Conservation (phyloP, 2,329 filamentous ascomycete genomes). For the Botrytis porri region DNA sequence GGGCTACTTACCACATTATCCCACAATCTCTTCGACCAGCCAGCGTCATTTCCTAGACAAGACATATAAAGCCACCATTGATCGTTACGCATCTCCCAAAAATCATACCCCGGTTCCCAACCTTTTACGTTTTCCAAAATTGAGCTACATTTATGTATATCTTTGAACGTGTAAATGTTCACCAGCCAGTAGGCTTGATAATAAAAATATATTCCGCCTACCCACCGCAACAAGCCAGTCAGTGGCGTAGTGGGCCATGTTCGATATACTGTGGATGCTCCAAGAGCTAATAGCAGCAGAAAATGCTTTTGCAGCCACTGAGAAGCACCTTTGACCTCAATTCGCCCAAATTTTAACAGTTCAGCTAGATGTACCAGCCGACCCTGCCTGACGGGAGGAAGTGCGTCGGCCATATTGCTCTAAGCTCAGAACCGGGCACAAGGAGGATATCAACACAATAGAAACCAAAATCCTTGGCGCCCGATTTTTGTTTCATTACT, state of each 20-base stretch:
- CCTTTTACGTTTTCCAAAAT: neutral
- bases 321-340: neutral
- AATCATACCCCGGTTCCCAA: neutral
- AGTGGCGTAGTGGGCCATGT: neutral
- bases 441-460: neutral
- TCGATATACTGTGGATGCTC: neutral
- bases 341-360: neutral
- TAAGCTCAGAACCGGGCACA: neutral
- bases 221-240: neutral
- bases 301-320: neutral
- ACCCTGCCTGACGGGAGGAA: neutral
- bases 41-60: conserved; percentile 12
- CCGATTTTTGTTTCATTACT: neutral
- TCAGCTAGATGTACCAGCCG: too few relatives aligned
- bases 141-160: neutral
- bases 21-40: neutral
- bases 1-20: neutral
- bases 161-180: neutral
- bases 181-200: conserved; percentile 2
- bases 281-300: neutral
- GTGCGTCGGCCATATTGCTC: neutral
- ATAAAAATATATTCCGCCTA: conserved; percentile 10
- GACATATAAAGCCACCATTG: conserved; percentile 16
- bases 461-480: neutral
- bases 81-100: conserved; percentile 1